Evolutionary conservation across 768 basidiomycete genomes (phyloP), one percentile per base, ranked within the genome.

Genomic region (Agaricus sinodeliciosus): DNA sequence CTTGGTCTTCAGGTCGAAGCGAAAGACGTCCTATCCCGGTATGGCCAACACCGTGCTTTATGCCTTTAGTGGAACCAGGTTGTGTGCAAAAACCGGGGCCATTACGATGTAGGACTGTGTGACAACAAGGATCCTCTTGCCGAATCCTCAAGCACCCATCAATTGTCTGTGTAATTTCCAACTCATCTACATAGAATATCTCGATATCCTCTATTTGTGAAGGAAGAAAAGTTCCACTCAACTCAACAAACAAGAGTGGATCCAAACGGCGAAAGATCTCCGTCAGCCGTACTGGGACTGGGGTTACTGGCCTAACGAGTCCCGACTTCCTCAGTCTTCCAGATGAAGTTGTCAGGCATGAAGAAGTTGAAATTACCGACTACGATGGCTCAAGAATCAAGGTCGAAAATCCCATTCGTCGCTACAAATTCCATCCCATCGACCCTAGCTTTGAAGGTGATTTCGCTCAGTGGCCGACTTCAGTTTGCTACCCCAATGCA

Each of bases 201-300:
- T 73, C 43, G 71, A 75, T 52, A 75, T 77, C 59, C 61, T 71
- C 46, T 64, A 71, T 68, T 74, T 47, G 64, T 79, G 49, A 65
- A 72, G 62, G 60, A 72, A 44, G 61, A 67, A 15, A 67, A 75
- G 45, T 70, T 73, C 55, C 62, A 61, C 62, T 0, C 63, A 64
- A 12, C n/a, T 11, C 9, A 57, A 70, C 37, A 48, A 58, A 47
- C 58, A 34, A 47, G 54, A 27, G 25, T 66, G 72, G 71, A 39
- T 59, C 15, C 43, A 60, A 31, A 72, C 69, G 1, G 75, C 76
- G 6, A 35, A 49, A 28, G 55, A 64, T 25, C 60, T 76, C 9
- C 69, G 75, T 22, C 62, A 67, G 45, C 76, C 75, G 0, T 79
- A 72, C 64, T 79, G 77, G 77, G 77, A 79, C 60, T 79, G 77